Percentiles rank a stretch among this genome's conserved stretches.
These are phyloP conservation scores for Sporobolomyces roseus DNA, from an alignment of 768 basidiomycete genomes.

Conservation along the genomic window DNA sequence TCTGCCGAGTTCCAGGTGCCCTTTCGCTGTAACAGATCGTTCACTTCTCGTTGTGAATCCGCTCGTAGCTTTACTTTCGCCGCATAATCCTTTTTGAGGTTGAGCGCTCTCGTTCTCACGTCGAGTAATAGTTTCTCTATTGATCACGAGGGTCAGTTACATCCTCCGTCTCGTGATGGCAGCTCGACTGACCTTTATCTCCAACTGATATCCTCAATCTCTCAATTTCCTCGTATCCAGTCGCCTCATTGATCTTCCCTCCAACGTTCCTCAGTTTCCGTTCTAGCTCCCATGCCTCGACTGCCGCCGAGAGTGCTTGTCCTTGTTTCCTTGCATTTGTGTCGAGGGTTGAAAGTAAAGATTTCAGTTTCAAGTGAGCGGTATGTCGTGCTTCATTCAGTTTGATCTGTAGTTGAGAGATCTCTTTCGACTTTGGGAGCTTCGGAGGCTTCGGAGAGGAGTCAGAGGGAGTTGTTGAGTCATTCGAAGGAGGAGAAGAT, in stretches of 20 bases:
- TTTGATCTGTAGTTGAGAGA: neutral
- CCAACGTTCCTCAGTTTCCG: constrained; percentile 68
- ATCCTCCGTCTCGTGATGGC: neutral
- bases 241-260: constrained; percentile 72
- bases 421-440: neutral
- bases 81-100: constrained; percentile 72
- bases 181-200: constrained; percentile 63
- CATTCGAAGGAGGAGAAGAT: no score
- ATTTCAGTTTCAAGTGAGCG: constrained; percentile 20
- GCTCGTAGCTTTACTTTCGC: constrained; percentile 73
- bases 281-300: constrained; percentile 37
- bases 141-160: neutral
- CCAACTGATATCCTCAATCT: constrained; percentile 70
- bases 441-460: neutral
- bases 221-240: constrained; percentile 89
- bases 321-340: constrained; percentile 15
- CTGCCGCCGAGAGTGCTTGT: constrained; percentile 19
- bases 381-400: constrained; percentile 11
- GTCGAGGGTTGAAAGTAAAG: constrained; percentile 16
- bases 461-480: neutral
- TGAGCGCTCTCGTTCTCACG: constrained; percentile 63
- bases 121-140: constrained; percentile 70
- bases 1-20: constrained; percentile 86
- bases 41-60: constrained; percentile 87
- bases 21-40: constrained; percentile 90